These are phyloP conservation scores for Alternaria sp. DNA, from an alignment of 2,329 filamentous ascomycete genomes.

Conservation along the genomic window DNA sequence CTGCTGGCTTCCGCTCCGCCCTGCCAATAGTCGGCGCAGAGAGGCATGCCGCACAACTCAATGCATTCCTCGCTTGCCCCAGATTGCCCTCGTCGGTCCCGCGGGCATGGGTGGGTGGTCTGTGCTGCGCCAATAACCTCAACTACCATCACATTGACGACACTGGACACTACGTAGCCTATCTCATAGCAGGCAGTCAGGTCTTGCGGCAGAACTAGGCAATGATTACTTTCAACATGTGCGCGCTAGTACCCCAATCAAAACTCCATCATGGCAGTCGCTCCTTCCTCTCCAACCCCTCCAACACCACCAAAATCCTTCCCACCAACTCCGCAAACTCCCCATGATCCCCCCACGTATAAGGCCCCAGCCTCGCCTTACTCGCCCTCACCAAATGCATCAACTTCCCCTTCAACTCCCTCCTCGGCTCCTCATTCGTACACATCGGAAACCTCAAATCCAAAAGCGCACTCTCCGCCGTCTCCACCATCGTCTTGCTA, in stretches of 20 bases:
- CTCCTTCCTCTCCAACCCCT: not conserved
- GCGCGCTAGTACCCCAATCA: not conserved
- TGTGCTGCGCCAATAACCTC: not conserved
- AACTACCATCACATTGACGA: not conserved
- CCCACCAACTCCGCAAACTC: not conserved
- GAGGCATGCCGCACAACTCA: conserved; percentile 12
- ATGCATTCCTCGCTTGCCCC: conserved; percentile 9
- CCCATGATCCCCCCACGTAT: not conserved
- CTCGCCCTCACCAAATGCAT: not conserved
- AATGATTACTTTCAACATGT: not conserved
- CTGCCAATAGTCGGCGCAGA: conserved; percentile 5
- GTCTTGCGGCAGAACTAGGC: not conserved
- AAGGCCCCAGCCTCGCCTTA: not conserved
- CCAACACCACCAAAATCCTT: not conserved
- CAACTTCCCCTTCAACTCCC: not conserved
- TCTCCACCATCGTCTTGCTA: not conserved
- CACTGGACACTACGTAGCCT: not conserved
- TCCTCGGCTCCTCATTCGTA: not conserved
- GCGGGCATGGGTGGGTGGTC: not conserved
- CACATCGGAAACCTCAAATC: not conserved
- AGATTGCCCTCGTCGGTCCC: not conserved
- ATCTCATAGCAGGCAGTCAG: not conserved
- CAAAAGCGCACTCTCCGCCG: not conserved
- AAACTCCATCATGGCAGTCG: not conserved
- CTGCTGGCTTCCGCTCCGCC: conserved; percentile 10